These are phyloP conservation scores for Solanum sitiens DNA, from an alignment of 257 asterid genomes.

Conservation along the genomic window DNA sequence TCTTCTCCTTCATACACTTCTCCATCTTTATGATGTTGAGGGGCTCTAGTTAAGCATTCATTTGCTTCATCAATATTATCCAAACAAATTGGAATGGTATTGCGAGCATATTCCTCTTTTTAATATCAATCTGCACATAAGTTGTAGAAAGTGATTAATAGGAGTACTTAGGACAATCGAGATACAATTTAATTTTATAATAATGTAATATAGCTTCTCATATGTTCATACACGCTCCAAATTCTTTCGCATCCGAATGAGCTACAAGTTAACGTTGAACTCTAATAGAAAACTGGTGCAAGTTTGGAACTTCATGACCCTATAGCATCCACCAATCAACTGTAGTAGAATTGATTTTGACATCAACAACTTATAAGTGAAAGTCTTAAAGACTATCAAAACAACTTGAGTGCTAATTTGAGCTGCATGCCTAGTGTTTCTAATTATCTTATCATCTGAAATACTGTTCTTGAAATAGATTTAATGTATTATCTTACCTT, in stretches of 20 bases:
- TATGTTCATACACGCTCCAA: background rate
- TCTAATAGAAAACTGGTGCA: background rate
- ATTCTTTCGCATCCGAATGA: background rate
- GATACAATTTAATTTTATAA: too few relatives aligned
- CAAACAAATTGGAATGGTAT: background rate
- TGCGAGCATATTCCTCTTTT: background rate
- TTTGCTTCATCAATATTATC: background rate
- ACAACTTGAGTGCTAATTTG: background rate
- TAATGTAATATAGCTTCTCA: background rate
- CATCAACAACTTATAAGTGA: background rate
- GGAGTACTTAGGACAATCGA: background rate
- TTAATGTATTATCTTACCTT: background rate
- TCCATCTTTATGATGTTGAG: background rate
- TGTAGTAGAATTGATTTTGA: background rate
- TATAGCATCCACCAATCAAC: background rate
- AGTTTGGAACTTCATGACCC: background rate
- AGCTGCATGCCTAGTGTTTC: background rate
- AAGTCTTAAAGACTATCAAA: background rate
- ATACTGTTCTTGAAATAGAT: background rate
- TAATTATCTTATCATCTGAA: background rate
- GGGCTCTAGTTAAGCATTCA: background rate
- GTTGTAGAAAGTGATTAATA: background rate
- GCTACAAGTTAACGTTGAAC: background rate
- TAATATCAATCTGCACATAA: background rate
- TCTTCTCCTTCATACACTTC: background rate